Evolutionary conservation across 805 yeast genomes (phyloP).

Genomic region (Suhomyces emberorum): DNA sequence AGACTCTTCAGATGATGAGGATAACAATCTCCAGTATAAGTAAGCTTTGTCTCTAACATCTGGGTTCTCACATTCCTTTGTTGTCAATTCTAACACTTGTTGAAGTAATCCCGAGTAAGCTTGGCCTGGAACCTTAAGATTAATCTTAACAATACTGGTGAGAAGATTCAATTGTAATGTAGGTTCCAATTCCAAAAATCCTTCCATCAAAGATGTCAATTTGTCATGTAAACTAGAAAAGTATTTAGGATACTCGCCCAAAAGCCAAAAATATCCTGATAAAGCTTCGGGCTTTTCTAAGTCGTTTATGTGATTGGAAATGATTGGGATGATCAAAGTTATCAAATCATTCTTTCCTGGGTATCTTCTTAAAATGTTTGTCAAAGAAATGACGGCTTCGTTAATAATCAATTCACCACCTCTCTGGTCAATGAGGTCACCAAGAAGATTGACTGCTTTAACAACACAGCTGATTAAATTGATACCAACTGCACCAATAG

Average conservation of each 20-base stretch:
- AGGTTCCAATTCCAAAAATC: constrained; percentile 58
- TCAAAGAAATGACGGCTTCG: constrained; percentile 59
- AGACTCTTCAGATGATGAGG: constrained; percentile 39
- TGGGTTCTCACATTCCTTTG: constrained; percentile 63
- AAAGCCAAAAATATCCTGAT: constrained; percentile 62
- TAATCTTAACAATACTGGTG: constrained; percentile 60
- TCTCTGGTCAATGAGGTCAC: constrained; percentile 58
- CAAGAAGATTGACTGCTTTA: constrained; percentile 58
- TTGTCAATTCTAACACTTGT: constrained; percentile 56
- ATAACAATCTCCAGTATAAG: constrained; percentile 74
- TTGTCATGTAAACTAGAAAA: constrained; percentile 52
- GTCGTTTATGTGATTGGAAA: constrained; percentile 46
- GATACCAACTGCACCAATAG: constrained; percentile 71
- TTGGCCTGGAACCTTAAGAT: constrained; percentile 20
- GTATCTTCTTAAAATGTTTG: constrained; percentile 64
- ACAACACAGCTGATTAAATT: constrained; percentile 51
- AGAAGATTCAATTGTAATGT: constrained; percentile 57
- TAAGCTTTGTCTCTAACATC: constrained; percentile 81
- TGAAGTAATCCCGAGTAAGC: constrained; percentile 48
- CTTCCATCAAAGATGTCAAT: constrained; percentile 45
- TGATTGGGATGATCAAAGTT: constrained; percentile 53
- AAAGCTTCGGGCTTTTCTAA: constrained; percentile 49
- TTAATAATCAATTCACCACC: constrained; percentile 58
- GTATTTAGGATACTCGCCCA: constrained; percentile 67
- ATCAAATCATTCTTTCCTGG: constrained; percentile 49